Evolutionary conservation across 306 rosid genomes (phyloP), one percentile per base, ranked within the genome.

Genomic region (Senna tora): DNA sequence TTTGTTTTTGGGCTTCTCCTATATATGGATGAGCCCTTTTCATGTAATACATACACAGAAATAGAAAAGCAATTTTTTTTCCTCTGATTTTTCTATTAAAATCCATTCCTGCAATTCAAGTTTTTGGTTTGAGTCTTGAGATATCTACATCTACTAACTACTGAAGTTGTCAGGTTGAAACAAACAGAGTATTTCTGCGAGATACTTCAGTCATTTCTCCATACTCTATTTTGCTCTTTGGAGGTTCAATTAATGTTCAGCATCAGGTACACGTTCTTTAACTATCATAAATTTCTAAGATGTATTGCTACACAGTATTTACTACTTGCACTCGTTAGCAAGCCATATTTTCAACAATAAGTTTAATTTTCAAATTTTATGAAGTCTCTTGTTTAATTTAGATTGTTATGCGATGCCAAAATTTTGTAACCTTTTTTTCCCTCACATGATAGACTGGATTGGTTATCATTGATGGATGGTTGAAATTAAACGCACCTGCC

Each of bases 401-500:
- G 52, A 55, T 57, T 65, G 53, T 58, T 80, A 14, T 21, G 17
- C 49, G 53, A 11, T 58, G 62, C 75, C 38, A 5, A 17, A 25
- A 20, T 20, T 41, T 10, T 20, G 41, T 49, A 43, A 39, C 51
- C 56, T 41, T 46, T 46, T 42, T 43, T 63, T 73, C 58, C 76
- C 50, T 71, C 42, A 63, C 81, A 4, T 56, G 69, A 71, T 51
- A 92, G 97, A 81, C 88, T 25, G 98, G 97, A 50, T 77, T 78
- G 60, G 90, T 90, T 69, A 77, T 68, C 16, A 85, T 93, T 28
- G 98, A 93, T 76, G 98, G 98, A 79, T 93, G 98, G 98, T 82
- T 93, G 77, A 89, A 91, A 84, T 69, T 93, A 85, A 91, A 59
- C 14, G 98, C 98, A 32, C 96, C 98, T 56, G 98, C 98, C 67